Conservation (phyloP, 2,329 filamentous ascomycete species). For the Paecilomyces variotii region DNA sequence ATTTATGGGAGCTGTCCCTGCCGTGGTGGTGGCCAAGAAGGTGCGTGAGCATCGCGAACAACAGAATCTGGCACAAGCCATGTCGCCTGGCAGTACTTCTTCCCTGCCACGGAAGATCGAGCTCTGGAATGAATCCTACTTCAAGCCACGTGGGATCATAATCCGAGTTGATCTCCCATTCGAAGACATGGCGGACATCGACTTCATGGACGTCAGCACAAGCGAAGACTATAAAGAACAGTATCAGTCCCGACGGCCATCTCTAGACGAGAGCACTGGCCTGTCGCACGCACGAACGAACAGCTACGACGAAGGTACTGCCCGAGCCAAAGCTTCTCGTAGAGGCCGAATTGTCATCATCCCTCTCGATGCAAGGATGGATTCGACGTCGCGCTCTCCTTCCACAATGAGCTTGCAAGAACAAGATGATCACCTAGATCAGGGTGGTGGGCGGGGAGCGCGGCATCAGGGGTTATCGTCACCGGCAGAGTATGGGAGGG, state of each 20-base stretch:
- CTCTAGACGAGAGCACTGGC: background rate
- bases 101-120: constrained; percentile 15
- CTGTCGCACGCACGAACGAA: background rate
- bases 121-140: constrained; percentile 22
- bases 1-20: constrained; percentile 20
- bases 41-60: constrained; percentile 14
- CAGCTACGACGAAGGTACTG: constrained; percentile 1
- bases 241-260: background rate
- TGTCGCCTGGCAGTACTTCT: constrained; percentile 7
- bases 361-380: constrained; percentile 7
- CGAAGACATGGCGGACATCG: constrained; percentile 17
- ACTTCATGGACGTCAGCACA: constrained; percentile 14
- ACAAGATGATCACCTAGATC: background rate
- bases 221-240: background rate
- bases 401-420: background rate
- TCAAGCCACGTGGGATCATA: constrained; percentile 18
- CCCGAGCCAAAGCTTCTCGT: constrained; percentile 11
- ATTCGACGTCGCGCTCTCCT: background rate
- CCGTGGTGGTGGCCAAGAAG: constrained; percentile 14
- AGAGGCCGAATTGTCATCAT: constrained; percentile 22
- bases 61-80: constrained; percentile 16
- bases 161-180: constrained; percentile 24
- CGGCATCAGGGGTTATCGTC: background rate
- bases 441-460: background rate
- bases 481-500: background rate